These are phyloP conservation scores for Aspergillus quadrilineatus DNA, from an alignment of 2,329 filamentous ascomycete species.

Conservation along the genomic window DNA sequence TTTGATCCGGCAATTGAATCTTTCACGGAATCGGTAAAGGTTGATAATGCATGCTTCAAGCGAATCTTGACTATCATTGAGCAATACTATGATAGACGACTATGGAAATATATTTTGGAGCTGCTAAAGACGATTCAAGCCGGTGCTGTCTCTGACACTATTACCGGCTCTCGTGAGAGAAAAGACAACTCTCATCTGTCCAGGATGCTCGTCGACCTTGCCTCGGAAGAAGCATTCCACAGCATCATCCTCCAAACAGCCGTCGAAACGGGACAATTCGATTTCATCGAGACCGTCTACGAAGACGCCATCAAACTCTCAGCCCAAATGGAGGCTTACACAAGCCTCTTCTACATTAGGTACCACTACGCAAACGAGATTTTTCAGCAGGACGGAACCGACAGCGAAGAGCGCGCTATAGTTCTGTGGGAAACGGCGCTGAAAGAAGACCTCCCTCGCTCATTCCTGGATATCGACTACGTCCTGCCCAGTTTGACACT, in stretches of 20 bases:
- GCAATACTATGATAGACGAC: slow-evolving; percentile 11
- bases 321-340: slow-evolving; percentile 4
- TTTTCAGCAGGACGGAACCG: slow-evolving; percentile 4
- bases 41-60: slow-evolving; percentile 12
- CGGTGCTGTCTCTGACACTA: not conserved
- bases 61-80: slow-evolving; percentile 14
- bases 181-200: slow-evolving; percentile 5
- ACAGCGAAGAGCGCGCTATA: slow-evolving; percentile 17
- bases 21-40: slow-evolving; percentile 13
- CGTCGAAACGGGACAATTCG: slow-evolving; percentile 19
- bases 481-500: slow-evolving; percentile 14
- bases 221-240: slow-evolving; percentile 16
- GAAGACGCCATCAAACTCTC: slow-evolving; percentile 20
- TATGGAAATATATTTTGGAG: slow-evolving; percentile 14
- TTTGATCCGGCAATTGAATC: slow-evolving; percentile 13
- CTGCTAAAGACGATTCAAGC: slow-evolving; percentile 7
- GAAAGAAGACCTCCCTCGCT: slow-evolving; percentile 18
- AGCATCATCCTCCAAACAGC: slow-evolving; percentile 16
- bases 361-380: slow-evolving; percentile 20
- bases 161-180: not conserved
- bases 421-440: slow-evolving; percentile 18
- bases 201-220: slow-evolving; percentile 16
- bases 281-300: slow-evolving; percentile 22
- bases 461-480: slow-evolving; percentile 14
- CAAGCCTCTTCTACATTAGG: slow-evolving; percentile 16